Conservation (phyloP, 345 rosid genomes). For the Corchorus olitorius region DNA sequence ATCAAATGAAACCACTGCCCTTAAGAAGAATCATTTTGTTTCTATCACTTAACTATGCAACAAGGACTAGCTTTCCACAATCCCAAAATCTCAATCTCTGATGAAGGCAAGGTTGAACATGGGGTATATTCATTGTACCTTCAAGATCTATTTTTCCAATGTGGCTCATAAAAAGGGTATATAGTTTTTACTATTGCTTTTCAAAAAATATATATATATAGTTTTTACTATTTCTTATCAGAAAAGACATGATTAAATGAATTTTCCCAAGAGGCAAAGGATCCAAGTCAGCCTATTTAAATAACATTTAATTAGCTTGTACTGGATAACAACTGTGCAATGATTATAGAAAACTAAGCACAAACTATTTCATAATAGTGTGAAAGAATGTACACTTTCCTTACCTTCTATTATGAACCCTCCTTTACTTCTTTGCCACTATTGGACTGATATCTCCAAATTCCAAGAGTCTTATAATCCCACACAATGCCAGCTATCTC, state of each 20-base stretch:
- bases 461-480: slow-evolving; percentile 86
- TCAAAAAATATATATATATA: not conserved
- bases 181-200: not conserved
- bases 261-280: not conserved
- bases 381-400: not conserved
- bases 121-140: not conserved
- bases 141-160: not conserved
- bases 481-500: slow-evolving; percentile 81
- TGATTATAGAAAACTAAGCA: slow-evolving; percentile 1
- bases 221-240: not conserved
- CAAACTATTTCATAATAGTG: not conserved
- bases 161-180: not conserved
- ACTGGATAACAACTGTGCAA: not conserved
- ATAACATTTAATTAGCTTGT: not conserved
- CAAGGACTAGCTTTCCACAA: not conserved
- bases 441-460: slow-evolving; percentile 48
- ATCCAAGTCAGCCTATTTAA: not conserved
- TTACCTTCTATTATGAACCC: slow-evolving; percentile 2
- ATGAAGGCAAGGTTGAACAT: not conserved
- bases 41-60: not conserved
- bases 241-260: not conserved
- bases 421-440: slow-evolving; percentile 37
- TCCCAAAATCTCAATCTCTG: not conserved
- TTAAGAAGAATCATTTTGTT: not conserved
- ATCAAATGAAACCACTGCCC: not conserved